Evolutionary conservation across 2,329 filamentous ascomycete species (phyloP).

Genomic region (Ascochyta lentis): DNA sequence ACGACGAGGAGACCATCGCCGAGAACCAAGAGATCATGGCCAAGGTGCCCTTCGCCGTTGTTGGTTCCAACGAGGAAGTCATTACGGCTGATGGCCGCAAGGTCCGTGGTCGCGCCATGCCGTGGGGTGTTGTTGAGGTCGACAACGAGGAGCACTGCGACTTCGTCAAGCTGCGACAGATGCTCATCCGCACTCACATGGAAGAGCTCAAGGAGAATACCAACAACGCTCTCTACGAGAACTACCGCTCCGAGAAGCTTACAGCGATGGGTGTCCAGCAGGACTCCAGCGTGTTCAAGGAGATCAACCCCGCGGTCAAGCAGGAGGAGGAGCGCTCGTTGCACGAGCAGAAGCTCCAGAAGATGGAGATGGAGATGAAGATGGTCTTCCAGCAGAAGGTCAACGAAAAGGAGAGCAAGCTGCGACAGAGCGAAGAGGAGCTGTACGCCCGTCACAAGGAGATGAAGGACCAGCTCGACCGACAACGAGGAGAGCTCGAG

Average conservation of each 20-base stretch:
- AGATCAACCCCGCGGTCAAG: conserved; percentile 99
- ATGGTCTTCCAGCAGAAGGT: conserved; percentile 99
- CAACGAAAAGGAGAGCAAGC: conserved; percentile 98
- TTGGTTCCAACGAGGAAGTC: conserved; percentile 95
- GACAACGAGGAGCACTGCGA: conserved; percentile 99
- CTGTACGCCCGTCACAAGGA: conserved; percentile 96
- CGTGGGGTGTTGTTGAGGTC: conserved; percentile 98
- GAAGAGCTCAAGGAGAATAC: conserved; percentile 99
- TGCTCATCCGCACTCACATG: conserved; percentile 99
- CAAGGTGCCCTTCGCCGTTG: conserved; percentile 97
- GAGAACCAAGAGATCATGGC: conserved; percentile 99
- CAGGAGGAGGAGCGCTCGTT: conserved; percentile 98
- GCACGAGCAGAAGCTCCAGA: conserved; percentile 99
- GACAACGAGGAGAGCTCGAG: conserved; percentile 92
- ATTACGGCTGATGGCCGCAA: conserved; percentile 89
- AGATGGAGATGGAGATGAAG: conserved; percentile 99
- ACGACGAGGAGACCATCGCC: conserved; percentile 98
- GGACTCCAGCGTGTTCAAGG: conserved; percentile 99
- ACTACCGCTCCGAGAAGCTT: conserved; percentile 99
- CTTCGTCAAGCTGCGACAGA: conserved; percentile 99
- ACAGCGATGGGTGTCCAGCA: conserved; percentile 98
- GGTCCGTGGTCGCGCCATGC: conserved; percentile 94
- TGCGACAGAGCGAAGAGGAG: conserved; percentile 99
- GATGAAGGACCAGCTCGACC: conserved; percentile 99
- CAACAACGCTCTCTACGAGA: conserved; percentile 98